These are phyloP conservation scores for Xerocomellus dryophilus DNA, from an alignment of 768 basidiomycete genomes.

Conservation along the genomic window DNA sequence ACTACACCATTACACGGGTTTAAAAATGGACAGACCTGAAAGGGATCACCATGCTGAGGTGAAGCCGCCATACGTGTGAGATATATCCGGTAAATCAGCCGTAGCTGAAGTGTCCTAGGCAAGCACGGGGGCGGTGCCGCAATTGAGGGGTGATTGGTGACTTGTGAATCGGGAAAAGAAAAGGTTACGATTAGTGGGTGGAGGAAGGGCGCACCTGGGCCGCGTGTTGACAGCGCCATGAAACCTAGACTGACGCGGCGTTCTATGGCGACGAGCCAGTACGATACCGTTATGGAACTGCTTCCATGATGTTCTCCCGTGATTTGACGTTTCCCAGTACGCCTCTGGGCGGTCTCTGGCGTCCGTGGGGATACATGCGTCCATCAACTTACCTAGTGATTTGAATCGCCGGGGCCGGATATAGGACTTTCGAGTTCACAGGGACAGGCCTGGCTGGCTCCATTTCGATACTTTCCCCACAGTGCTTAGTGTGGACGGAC, in stretches of 20 bases:
- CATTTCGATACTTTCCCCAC: slow-evolving; percentile 14
- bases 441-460: slow-evolving; percentile 9
- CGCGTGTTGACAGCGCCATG: slow-evolving; percentile 34
- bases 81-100: slow-evolving; percentile 37
- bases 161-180: slow-evolving; percentile 21
- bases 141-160: slow-evolving; percentile 12
- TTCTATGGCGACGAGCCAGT: slow-evolving; percentile 29
- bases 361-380: slow-evolving; percentile 17
- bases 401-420: slow-evolving; percentile 13
- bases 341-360: slow-evolving; percentile 11
- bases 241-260: slow-evolving; percentile 35
- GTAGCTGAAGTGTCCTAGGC: not conserved
- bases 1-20: slow-evolving; percentile 13
- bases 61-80: slow-evolving; percentile 12
- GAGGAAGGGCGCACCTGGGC: slow-evolving; percentile 29
- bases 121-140: slow-evolving; percentile 26
- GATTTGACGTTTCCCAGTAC: slow-evolving; percentile 23
- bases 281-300: slow-evolving; percentile 25
- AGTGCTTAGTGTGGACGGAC: slow-evolving; percentile 8
- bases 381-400: slow-evolving; percentile 5
- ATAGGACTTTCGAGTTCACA: slow-evolving; percentile 16
- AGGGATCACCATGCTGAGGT: slow-evolving; percentile 20
- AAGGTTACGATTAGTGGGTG: slow-evolving; percentile 16
- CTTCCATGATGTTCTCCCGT: slow-evolving; percentile 27
- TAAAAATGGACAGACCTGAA: slow-evolving; percentile 29